Conservation (phyloP, 1,139 yeast genomes). For the Meyerozyma elateridarum region DNA sequence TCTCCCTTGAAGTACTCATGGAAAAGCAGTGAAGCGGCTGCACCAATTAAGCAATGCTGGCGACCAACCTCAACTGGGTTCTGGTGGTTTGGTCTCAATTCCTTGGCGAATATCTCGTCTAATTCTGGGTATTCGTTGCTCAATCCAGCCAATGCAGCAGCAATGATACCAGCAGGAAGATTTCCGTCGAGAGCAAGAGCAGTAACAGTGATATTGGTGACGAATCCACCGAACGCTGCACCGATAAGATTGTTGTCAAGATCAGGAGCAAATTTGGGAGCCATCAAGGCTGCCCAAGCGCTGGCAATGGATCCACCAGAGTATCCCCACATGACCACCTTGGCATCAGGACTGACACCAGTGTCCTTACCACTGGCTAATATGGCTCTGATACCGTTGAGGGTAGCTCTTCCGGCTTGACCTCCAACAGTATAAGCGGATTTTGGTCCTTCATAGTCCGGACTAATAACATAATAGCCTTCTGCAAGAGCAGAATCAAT, state of each 20-base stretch:
- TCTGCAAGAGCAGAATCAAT: conserved; percentile 7
- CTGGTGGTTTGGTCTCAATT: conserved; percentile 8
- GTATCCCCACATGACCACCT: conserved; percentile 18
- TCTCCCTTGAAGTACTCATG: conserved; percentile 16
- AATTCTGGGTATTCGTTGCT: conserved; percentile 2
- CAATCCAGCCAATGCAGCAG: conserved; percentile 24
- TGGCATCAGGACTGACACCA: conserved; percentile 13
- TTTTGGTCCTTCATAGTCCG: conserved; percentile 13
- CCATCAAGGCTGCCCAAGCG: conserved; percentile 18
- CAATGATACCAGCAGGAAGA: conserved; percentile 22
- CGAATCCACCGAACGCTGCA: conserved; percentile 13
- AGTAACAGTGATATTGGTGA: conserved; percentile 16
- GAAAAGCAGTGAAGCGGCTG: conserved; percentile 7
- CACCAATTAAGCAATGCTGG: conserved; percentile 11
- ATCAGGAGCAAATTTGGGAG: conserved; percentile 18
- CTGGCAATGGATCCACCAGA: conserved; percentile 18
- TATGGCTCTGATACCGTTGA: conserved; percentile 11
- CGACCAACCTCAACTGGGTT: conserved; percentile 11
- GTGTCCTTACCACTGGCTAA: conserved; percentile 12
- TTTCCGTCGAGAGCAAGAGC: conserved; percentile 20
- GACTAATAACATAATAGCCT: conserved; percentile 12
- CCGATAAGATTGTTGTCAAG: conserved; percentile 12
- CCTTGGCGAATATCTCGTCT: conserved; percentile 6
- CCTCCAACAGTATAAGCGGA: conserved; percentile 11
- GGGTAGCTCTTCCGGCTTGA: conserved; percentile 11